Base-by-base conservation (phyloP, 2,329 filamentous ascomycete genomes). In the Balansia obtecta region DNA sequence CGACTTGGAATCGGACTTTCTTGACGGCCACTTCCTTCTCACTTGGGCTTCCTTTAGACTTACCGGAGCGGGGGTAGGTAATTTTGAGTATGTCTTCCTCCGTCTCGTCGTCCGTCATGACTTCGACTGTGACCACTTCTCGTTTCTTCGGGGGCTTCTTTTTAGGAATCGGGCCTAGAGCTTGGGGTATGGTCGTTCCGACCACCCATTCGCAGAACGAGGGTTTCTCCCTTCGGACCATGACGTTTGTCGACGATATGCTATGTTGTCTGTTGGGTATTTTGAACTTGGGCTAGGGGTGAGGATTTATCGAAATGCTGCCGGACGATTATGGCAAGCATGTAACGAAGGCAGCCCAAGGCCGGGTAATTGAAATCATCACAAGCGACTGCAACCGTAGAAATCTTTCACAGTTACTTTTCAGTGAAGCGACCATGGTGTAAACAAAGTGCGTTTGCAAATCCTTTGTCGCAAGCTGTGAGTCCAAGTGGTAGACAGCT, bases 61-160 rank as follows among this genome's bases (percentile, higher is more conserved):
- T 52, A 15, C 64, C 57, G 4, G 64, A 61, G 48, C 73, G 70
- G 1, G 75, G 74, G 48, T 75, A 74, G 1, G 71, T 74, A 38
- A 79, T 60, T 16, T 62, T 67, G 49, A 78, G 60, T 3, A 66
- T 71, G 48, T 79, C 75, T 27, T 69, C 65, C 8, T 71, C 69
- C n/a, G 67, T 68, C 50, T 76, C 73, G 42, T 78, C 74, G 53
- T 79, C 74, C 11, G 75, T 77, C 13, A 68, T 65, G 1, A 76
- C 58, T 48, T 72, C 65, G 33, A 76, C 58, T 20, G 59, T 66
- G 51, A 73, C 57, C 11, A 70, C 60, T 16, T 63, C 62, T 45
- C 63, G 57, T 39, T 54, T 56, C 48, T 50, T 61, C 18, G 48
- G 57, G 38, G 54, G 51, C 20, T 61, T 61, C 44, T 57, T 58